Base-by-base conservation (phyloP, 305 asterid species). In the Andrographis paniculata region DNA sequence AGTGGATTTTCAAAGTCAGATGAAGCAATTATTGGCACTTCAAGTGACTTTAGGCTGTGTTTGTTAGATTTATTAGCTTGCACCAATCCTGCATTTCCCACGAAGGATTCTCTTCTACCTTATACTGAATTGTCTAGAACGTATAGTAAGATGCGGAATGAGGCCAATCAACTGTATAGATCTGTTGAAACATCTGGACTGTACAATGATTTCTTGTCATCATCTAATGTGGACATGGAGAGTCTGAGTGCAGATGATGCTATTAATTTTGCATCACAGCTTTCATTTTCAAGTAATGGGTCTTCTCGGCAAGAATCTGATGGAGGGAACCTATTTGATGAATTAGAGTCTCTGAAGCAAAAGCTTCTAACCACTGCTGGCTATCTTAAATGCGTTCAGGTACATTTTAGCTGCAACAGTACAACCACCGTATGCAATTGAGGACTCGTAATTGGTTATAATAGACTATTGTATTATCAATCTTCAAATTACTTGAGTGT, bases 321-420 rank as follows among this genome's bases (percentile, higher is more conserved):
- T 17, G 93, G 68, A 47, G 70, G 69, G 60, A 75, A 60, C 59
- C 28, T 70, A 40, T 63, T 57, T 38, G 95, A 91, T 56, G 99
- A 91, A 56, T 69, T 91, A 56, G 96, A 87, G 69, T 80, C 99
- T 24, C 56, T 73, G 44, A 91, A 77, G 70, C 99, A 91, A 65
- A 87, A 82, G 61, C 88, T 91, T 72, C 52, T 83, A 66, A 68
- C 93, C 3, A 91, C 99, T 55, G 80, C 95, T 55, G 93, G 96
- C 53, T 91, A 91, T 75, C 81, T 91, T 72, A 91, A 80, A 73
- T 91, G 96, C 52, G 84, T 91, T 57, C 96, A 91, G 99, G 99
- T 91, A 57, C 39, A 19, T 57, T 56, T 67, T 64, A 35, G 61
- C 53, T 46, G 56, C 61, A 52, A 54, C 16, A 15, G 1, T 41